Evolutionary conservation across 2,329 filamentous ascomycete species (phyloP).

Genomic region (Aurifilum marmelostoma): DNA sequence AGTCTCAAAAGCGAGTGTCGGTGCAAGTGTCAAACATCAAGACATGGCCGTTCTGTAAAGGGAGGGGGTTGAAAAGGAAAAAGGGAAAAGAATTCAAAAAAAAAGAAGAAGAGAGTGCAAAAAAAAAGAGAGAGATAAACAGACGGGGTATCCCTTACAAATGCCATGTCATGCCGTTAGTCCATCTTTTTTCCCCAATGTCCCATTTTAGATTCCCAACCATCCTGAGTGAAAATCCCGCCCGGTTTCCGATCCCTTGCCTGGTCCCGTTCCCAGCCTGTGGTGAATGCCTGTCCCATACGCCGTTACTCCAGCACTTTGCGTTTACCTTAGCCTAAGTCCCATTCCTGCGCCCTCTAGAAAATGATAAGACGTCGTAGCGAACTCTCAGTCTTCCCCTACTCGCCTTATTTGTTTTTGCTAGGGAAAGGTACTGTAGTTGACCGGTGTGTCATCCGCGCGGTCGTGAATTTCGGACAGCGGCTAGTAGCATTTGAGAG

Average conservation of each 20-base stretch:
- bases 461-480: background rate
- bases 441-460: background rate
- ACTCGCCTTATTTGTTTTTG: background rate
- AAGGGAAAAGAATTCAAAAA: slow-evolving; percentile 14
- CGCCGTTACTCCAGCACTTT: slow-evolving; percentile 28
- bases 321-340: slow-evolving; percentile 16
- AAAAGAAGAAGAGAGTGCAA: slow-evolving; percentile 7
- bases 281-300: slow-evolving; percentile 24
- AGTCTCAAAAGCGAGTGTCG: slow-evolving; percentile 24
- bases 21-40: background rate
- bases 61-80: background rate
- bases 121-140: too few species aligned
- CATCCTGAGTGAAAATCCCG: slow-evolving; percentile 9
- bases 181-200: slow-evolving; percentile 25
- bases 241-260: slow-evolving; percentile 10
- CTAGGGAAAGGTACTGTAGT: background rate
- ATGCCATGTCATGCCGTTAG: slow-evolving; percentile 31
- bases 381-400: background rate
- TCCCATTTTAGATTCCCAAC: slow-evolving; percentile 18
- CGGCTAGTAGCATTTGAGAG: background rate
- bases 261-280: slow-evolving; percentile 19
- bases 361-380: background rate
- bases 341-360: background rate
- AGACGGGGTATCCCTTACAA: slow-evolving; percentile 33
- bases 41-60: background rate